These are phyloP conservation scores for Diaporthe vaccinii DNA, from an alignment of 2,329 filamentous ascomycete genomes.

Conservation along the genomic window DNA sequence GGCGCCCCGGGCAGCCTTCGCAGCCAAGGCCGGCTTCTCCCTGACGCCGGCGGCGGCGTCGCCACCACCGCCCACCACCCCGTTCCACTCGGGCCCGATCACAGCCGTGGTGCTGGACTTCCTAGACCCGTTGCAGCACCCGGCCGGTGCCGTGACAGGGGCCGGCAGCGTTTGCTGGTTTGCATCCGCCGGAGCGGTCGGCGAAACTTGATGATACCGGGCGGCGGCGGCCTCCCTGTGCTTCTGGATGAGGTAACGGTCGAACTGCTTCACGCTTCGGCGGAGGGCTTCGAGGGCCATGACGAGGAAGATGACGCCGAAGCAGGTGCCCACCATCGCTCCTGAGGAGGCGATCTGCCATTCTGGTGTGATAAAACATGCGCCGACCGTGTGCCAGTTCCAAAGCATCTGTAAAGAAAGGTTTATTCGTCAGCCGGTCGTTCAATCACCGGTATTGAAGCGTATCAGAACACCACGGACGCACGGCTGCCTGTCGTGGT, in stretches of 20 bases:
- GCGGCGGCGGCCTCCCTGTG: slow-evolving; percentile 49
- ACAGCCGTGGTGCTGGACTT: slow-evolving; percentile 21
- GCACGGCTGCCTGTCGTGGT: background rate
- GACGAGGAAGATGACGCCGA: slow-evolving; percentile 82
- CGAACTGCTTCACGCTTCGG: slow-evolving; percentile 79
- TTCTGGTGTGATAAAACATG: slow-evolving; percentile 73
- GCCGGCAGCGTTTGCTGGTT: background rate
- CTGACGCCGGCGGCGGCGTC: background rate
- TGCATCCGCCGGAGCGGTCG: slow-evolving; percentile 35
- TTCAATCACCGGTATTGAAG: no score
- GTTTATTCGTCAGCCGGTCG: background rate
- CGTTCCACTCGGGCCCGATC: background rate
- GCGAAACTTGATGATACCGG: slow-evolving; percentile 43
- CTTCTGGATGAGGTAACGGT: slow-evolving; percentile 72
- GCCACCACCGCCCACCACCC: background rate
- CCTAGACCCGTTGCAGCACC: slow-evolving; percentile 9
- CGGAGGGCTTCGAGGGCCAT: slow-evolving; percentile 80
- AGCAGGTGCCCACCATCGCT: slow-evolving; percentile 85
- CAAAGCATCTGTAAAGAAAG: slow-evolving; percentile 57
- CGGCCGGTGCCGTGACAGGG: slow-evolving; percentile 29
- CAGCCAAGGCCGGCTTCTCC: slow-evolving; percentile 1
- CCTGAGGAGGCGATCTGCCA: slow-evolving; percentile 79
- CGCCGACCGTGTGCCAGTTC: slow-evolving; percentile 59
- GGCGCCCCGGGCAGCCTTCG: background rate
- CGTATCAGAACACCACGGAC: fast-evolving